Base-by-base conservation (phyloP, 495 filamentous ascomycete genomes). In the Trichoderma virens region DNA sequence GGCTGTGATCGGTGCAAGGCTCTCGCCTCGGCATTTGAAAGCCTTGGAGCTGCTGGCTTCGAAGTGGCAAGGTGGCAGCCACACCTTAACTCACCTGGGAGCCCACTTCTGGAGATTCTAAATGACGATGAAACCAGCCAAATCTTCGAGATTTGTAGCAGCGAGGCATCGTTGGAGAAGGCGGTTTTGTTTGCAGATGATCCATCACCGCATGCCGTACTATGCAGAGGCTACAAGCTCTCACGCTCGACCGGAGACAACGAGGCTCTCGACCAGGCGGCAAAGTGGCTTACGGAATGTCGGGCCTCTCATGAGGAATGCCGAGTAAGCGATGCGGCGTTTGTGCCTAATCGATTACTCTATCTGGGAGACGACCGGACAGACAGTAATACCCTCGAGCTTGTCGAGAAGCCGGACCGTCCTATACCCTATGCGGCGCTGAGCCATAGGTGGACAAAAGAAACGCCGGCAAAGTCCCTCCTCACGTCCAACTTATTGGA, bases 291-390 rank as follows among this genome's bases (percentile, higher is more conserved):
- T 2, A 16, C 20, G 30, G 9, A 45, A 2, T 62, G 61, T 45
- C 38, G 23, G 6, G 11, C 1, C 0, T 35, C 28, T 14, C 61
- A 62, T 9, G 25, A n/a, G 16, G 3, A 62, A 28, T 62, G 61
- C 6, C 16, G n/a, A 18, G 35, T 11, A 3, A 14, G 18, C 11
- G 61, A 30, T 18, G 32, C 16, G 13, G 25, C 16, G 1, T 62
- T 62, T 18, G 25, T 43, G 61, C 61, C 61, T 8, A 62, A n/a
- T 13, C 61, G 61, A n/a, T 35, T 62, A 9, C 35, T 62, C 14
- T 28, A 43, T 4, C 18, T 62, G 28, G 35, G 41, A 3, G 18
- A 11, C 13, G 14, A 62, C 3, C 16, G 18, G 8, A 6, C 13
- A 27, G 23, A 32, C 2, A 0, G 11, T 30, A 2, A 45, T 5